Evolutionary conservation across 306 rosid genomes (phyloP), one percentile per base, ranked within the genome.

Genomic region (Cicer pinnatifidum): DNA sequence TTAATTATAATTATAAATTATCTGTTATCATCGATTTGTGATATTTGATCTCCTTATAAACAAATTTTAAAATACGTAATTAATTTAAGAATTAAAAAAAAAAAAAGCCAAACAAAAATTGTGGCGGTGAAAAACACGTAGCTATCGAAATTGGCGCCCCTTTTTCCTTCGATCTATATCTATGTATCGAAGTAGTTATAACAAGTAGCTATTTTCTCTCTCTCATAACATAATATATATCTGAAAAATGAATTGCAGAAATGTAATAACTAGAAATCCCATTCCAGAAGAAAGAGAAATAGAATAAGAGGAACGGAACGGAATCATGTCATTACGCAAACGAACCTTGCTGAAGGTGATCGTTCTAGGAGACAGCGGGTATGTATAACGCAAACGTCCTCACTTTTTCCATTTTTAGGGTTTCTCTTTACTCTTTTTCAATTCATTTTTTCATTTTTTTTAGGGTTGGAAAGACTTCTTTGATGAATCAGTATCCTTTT

Each of bases 351-450:
- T 92, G 68, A 92, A 92, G 85, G 97, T 92, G 83, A 90, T 92
- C 84, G 97, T 90, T 72, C 96, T 92, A 61, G 97, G 97, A 65
- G 97, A 92, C 52, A 92, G 97, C 58, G 96, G 97, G 97, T 92
- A 71, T 38, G 84, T 47, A 1, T 5, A 11, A 54, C 56, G 11
- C 39, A 78, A 78, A 78, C 87, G 83, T 84, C 86, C 79, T 68
- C 56, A 9, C 58, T 45, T 10, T 47, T 57, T 69, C 6, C 1
- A 6, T 50, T 5, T 1, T 1, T 8, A 5, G 9, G 11, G 16
- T 35, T 51, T 23, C 33, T 4, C 1, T 12, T 33, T 11, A 3
- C 16, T 1, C 0, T 17, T 41, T 57, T 12, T 7, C 11, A 9
- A 17, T 51, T 41, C 35, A 28, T 28, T 23, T 15, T 9, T 66